Percentiles rank a stretch among this genome's conserved stretches.
These are phyloP conservation scores for Epichloe bromicola DNA, from an alignment of 2,329 filamentous ascomycete species.

Conservation along the genomic window DNA sequence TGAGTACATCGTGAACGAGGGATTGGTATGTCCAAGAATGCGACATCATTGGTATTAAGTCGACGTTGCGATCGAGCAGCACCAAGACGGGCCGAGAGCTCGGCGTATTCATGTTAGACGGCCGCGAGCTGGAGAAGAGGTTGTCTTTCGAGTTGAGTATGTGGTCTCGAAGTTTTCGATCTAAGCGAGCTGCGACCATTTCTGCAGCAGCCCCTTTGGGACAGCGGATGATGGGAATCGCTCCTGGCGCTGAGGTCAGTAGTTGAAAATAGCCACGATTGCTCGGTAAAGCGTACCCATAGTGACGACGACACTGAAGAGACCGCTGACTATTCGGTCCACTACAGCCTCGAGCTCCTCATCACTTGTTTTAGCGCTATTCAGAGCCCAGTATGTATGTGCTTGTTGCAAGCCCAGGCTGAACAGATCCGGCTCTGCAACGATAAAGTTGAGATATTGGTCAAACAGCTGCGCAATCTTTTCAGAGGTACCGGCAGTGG, in stretches of 20 bases:
- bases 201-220: constrained; percentile 88
- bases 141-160: constrained; percentile 97
- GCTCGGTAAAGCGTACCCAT: constrained; percentile 52
- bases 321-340: constrained; percentile 81
- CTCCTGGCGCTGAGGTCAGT: constrained; percentile 34
- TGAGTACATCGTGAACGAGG: constrained; percentile 53
- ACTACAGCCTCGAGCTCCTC: constrained; percentile 78
- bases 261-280: background rate
- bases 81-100: constrained; percentile 78
- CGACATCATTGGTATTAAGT: constrained; percentile 95
- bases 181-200: constrained; percentile 85
- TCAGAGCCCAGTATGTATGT: constrained; percentile 89
- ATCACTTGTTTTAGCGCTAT: constrained; percentile 82
- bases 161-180: constrained; percentile 90
- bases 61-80: constrained; percentile 88
- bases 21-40: constrained; percentile 80
- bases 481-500: constrained; percentile 71
- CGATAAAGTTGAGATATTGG: constrained; percentile 95
- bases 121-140: constrained; percentile 64
- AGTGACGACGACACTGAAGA: constrained; percentile 98
- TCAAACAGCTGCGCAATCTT: constrained; percentile 88
- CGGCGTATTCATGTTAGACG: constrained; percentile 45
- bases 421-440: constrained; percentile 90
- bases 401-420: constrained; percentile 84
- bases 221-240: constrained; percentile 90